Evolutionary conservation across 352 stramenopile genomes (phyloP).

Genomic region (Phytophthora cactorum): DNA sequence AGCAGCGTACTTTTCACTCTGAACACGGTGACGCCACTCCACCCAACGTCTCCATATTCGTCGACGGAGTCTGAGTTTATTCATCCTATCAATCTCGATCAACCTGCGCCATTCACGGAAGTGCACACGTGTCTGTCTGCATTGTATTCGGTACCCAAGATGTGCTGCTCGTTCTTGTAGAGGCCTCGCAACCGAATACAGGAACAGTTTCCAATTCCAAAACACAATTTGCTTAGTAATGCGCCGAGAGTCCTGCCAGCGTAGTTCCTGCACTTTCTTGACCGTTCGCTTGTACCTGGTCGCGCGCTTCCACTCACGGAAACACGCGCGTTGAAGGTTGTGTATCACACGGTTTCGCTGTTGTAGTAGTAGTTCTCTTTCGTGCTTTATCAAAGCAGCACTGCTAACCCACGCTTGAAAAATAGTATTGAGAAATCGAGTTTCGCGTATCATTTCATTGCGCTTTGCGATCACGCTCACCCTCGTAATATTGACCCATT

Average conservation of each 20-base stretch:
- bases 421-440: slow-evolving; percentile 27
- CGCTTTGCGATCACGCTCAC: slow-evolving; percentile 59
- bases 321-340: slow-evolving; percentile 28
- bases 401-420: slow-evolving; percentile 50
- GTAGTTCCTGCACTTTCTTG: slow-evolving; percentile 22
- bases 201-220: slow-evolving; percentile 61
- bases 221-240: slow-evolving; percentile 35
- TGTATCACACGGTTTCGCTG: slow-evolving; percentile 7
- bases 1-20: slow-evolving; percentile 25
- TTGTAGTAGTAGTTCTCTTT: slow-evolving; percentile 16
- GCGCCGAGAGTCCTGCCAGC: slow-evolving; percentile 27
- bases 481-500: slow-evolving; percentile 66
- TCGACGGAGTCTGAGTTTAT: slow-evolving; percentile 24
- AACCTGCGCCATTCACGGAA: slow-evolving; percentile 45
- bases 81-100: slow-evolving; percentile 27
- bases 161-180: slow-evolving; percentile 15
- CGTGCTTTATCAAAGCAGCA: slow-evolving; percentile 17
- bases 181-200: slow-evolving; percentile 46
- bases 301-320: slow-evolving; percentile 37
- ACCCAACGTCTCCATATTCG: slow-evolving; percentile 52
- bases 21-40: slow-evolving; percentile 19
- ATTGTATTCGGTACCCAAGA: slow-evolving; percentile 16
- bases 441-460: slow-evolving; percentile 35
- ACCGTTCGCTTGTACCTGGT: slow-evolving; percentile 32
- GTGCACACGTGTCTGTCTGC: slow-evolving; percentile 1